Percentiles rank a stretch among this genome's conserved stretches.
phyloP scores from a whole-genome alignment of 805 yeast species.

The Candida gorgasii region DNA sequence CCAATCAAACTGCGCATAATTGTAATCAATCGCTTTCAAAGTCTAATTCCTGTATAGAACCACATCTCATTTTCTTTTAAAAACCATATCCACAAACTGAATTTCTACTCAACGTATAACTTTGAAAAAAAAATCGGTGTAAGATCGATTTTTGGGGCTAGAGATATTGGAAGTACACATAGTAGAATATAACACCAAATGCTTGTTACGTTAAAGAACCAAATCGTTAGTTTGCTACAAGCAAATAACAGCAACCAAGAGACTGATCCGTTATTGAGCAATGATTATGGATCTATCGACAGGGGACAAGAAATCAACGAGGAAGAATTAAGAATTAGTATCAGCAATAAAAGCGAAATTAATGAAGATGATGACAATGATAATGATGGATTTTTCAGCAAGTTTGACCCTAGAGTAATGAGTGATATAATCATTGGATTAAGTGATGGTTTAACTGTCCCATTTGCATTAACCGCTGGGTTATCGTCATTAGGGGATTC shows the following conservation, averaged over 20 bases:
- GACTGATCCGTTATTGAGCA: constrained; percentile 29
- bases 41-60: neutral
- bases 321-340: constrained; percentile 33
- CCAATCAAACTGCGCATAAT: constrained; percentile 4
- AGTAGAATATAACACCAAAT: constrained; percentile 18
- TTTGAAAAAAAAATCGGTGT: neutral
- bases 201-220: constrained; percentile 38
- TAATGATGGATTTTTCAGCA: constrained; percentile 44
- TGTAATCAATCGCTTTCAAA: neutral
- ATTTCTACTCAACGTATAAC: neutral
- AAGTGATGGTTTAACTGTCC: constrained; percentile 94
- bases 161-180: neutral
- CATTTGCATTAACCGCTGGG: constrained; percentile 98
- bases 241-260: constrained; percentile 29
- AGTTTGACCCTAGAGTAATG: constrained; percentile 87
- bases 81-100: constrained; percentile 1
- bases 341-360: constrained; percentile 17
- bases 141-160: neutral
- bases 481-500: constrained; percentile 87
- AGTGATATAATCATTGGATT: constrained; percentile 91
- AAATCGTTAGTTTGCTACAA: constrained; percentile 27
- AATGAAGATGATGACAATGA: constrained; percentile 27
- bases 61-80: constrained; percentile 4
- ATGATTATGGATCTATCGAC: constrained; percentile 42
- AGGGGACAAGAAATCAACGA: constrained; percentile 36